Evolutionary conservation across 1,284 basidiomycete species (phyloP).

Genomic region (Malassezia sympodialis): DNA sequence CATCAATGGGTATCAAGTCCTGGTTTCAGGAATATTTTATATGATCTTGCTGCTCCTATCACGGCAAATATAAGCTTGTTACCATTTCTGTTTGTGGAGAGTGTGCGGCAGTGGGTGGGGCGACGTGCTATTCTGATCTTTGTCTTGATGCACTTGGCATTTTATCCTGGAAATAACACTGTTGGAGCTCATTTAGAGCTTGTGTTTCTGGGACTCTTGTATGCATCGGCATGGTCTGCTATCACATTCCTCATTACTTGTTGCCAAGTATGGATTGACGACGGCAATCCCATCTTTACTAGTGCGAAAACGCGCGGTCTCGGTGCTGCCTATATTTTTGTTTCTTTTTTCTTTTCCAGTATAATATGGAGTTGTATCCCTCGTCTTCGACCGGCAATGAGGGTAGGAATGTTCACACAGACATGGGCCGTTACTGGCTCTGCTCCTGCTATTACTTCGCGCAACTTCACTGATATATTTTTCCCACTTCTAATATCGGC

Average conservation of each 20-base stretch:
- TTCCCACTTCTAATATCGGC: constrained; percentile 29
- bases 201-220: constrained; percentile 24
- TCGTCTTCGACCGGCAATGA: constrained; percentile 25
- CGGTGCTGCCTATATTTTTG: constrained; percentile 25
- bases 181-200: constrained; percentile 30
- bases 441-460: constrained; percentile 18
- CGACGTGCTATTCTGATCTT: background rate
- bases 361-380: constrained; percentile 24
- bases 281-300: constrained; percentile 18
- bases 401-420: constrained; percentile 26
- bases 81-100: constrained; percentile 10
- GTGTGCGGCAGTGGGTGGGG: background rate
- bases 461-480: constrained; percentile 29
- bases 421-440: constrained; percentile 30
- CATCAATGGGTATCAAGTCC: background rate
- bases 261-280: constrained; percentile 30
- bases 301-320: constrained; percentile 23
- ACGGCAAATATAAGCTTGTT: background rate
- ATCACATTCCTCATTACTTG: constrained; percentile 22
- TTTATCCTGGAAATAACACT: constrained; percentile 28
- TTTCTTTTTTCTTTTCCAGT: constrained; percentile 24
- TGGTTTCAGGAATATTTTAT: background rate
- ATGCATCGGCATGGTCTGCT: constrained; percentile 21
- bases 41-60: constrained; percentile 1
- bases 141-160: constrained; percentile 11